phyloP scores from a whole-genome alignment of 2,329 filamentous ascomycete species.

The Penicillium paneum region DNA sequence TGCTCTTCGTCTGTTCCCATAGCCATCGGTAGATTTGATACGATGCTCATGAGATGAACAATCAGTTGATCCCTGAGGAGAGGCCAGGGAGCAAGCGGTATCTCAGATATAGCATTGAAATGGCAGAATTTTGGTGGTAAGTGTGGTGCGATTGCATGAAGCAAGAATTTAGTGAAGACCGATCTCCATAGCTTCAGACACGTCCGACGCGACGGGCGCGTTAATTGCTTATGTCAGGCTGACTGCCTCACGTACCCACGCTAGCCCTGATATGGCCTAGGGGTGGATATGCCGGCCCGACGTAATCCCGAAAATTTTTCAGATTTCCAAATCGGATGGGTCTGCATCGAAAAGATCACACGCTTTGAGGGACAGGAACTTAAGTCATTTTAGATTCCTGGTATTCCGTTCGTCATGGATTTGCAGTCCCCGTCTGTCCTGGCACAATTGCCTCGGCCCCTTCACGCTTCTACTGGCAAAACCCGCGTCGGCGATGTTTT shows the following conservation, averaged over 20 bases:
- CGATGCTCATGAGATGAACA: slow-evolving; percentile 25
- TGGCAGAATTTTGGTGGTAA: not conserved
- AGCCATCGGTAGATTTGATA: slow-evolving; percentile 31
- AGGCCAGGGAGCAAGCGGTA: not conserved
- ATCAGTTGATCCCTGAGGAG: slow-evolving; percentile 23
- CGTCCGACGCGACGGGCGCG: slow-evolving; percentile 23
- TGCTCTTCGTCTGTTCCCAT: slow-evolving; percentile 41
- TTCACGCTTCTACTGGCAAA: slow-evolving; percentile 41
- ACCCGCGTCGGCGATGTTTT: slow-evolving; percentile 49
- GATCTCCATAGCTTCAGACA: slow-evolving; percentile 13
- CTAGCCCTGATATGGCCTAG: slow-evolving; percentile 15
- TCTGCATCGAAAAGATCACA: slow-evolving; percentile 20
- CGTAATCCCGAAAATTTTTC: slow-evolving; percentile 39
- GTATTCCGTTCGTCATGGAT: slow-evolving; percentile 36
- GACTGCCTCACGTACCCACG: slow-evolving; percentile 1
- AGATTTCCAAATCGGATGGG: slow-evolving; percentile 23
- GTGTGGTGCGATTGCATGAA: not conserved
- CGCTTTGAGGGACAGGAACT: slow-evolving; percentile 13
- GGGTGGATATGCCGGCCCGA: slow-evolving; percentile 23
- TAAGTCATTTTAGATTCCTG: slow-evolving; percentile 4
- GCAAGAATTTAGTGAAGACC: not conserved
- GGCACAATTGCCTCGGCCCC: slow-evolving; percentile 46
- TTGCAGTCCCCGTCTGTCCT: slow-evolving; percentile 44
- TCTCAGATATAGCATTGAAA: slow-evolving; percentile 2
- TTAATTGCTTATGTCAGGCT: slow-evolving; percentile 22